phyloP scores from a whole-genome alignment of 225 moss, liverwort and hornwort species.

The Pseudoscleropodium purum region DNA sequence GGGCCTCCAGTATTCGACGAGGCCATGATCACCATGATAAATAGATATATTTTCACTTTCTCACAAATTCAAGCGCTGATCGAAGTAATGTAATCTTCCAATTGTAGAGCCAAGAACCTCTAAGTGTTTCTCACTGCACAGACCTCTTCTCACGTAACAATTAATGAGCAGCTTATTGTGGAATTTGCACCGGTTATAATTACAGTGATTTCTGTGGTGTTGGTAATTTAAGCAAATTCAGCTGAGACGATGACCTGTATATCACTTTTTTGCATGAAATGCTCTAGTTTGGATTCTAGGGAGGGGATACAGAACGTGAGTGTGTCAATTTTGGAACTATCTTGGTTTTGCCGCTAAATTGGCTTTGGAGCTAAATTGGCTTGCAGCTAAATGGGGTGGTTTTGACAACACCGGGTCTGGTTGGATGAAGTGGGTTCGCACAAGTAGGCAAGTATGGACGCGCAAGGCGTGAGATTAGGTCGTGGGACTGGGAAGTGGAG shows the following conservation, averaged over 20 bases:
- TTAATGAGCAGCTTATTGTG: background rate
- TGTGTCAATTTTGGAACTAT: background rate
- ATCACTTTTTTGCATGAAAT: constrained; percentile 16
- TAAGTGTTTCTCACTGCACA: background rate
- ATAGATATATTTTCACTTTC: background rate
- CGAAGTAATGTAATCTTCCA: background rate
- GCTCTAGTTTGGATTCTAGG: constrained; percentile 9
- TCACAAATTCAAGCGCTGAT: background rate
- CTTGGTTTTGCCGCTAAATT: background rate
- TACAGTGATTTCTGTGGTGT: background rate
- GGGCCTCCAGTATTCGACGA: constrained; percentile 26
- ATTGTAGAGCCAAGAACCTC: constrained; percentile 33
- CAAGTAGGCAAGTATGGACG: constrained; percentile 25
- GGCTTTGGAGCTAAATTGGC: background rate
- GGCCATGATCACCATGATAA: constrained; percentile 36
- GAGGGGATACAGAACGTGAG: background rate
- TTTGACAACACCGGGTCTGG: constrained; percentile 51
- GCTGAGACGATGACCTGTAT: background rate
- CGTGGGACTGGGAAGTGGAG: constrained; percentile 19
- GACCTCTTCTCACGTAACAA: background rate
- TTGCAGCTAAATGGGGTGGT: constrained; percentile 44
- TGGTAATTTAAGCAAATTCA: background rate
- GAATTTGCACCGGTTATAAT: background rate
- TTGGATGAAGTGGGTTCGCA: constrained; percentile 24
- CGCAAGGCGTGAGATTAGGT: constrained; percentile 9